A percentile compares a stretch with the other conserved stretches of the same genome.
Evolutionary conservation across 257 asterid species (phyloP).

Genomic region (Solanum habrochaites): DNA sequence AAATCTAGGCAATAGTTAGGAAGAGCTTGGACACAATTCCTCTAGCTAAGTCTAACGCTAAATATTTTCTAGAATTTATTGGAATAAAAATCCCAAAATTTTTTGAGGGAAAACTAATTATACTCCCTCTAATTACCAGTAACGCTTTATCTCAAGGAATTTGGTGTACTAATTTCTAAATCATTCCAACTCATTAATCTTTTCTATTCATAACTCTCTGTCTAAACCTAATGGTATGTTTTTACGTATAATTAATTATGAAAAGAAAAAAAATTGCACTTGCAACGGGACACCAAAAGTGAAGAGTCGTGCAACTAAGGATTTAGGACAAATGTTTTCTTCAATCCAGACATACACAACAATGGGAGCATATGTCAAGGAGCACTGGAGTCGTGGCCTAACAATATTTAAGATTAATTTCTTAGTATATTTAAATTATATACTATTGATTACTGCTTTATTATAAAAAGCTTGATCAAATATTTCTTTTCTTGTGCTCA

Average conservation of each 20-base stretch:
- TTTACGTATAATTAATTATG: neutral
- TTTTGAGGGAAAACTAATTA: too few species aligned
- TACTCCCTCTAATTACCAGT: neutral
- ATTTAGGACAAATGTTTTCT: neutral
- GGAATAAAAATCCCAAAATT: too few species aligned
- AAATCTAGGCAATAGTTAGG: too few species aligned
- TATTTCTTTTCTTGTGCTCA: neutral
- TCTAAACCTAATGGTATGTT: neutral
- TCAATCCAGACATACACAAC: conserved; percentile 70
- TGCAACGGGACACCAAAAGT: neutral
- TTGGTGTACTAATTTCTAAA: neutral
- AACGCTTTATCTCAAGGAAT: neutral
- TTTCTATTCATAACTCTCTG: neutral
- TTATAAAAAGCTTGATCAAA: neutral
- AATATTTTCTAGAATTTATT: too few species aligned
- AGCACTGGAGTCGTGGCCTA: conserved; percentile 92
- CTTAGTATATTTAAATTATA: neutral
- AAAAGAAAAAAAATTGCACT: neutral
- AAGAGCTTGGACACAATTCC: too few species aligned
- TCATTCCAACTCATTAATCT: neutral
- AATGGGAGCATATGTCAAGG: conserved; percentile 89
- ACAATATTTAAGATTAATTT: conserved; percentile 66
- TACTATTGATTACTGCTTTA: neutral
- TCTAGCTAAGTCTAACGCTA: too few species aligned
- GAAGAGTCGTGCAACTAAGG: too few species aligned